Conservation (phyloP, 2,329 filamentous ascomycete genomes). For the Talaromyces sp. region DNA sequence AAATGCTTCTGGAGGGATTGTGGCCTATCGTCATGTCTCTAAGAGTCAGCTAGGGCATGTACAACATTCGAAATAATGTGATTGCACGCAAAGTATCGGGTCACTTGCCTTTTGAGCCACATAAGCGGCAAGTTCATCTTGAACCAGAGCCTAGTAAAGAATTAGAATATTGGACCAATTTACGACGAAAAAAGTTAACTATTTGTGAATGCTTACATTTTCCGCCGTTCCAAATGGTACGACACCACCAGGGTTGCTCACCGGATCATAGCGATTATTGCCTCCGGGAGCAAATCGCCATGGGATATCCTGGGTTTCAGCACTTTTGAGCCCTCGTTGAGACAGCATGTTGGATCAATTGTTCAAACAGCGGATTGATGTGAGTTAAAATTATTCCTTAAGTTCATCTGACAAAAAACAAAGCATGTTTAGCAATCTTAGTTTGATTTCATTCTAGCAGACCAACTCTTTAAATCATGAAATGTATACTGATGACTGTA, state of each 20-base stretch:
- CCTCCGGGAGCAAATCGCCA: constrained; percentile 3
- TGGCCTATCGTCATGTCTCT: not conserved
- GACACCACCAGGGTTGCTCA: not conserved
- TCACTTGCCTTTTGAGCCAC: constrained; percentile 30
- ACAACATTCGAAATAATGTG: not conserved
- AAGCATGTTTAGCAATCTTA: not conserved
- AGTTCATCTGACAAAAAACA: not conserved
- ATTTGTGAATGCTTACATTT: not conserved
- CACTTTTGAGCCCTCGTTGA: constrained; percentile 1
- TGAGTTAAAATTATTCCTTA: not conserved
- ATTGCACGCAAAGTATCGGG: not conserved
- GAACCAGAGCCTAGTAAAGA: constrained; percentile 27
- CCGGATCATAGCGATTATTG: not conserved
- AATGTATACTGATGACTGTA: not conserved
- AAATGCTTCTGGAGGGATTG: constrained; percentile 21
- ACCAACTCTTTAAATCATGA: not conserved
- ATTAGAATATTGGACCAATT: not conserved
- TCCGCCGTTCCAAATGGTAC: constrained; percentile 4
- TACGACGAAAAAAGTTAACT: not conserved
- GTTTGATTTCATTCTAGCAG: not conserved
- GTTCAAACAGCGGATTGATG: not conserved
- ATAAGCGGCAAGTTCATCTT: constrained; percentile 33
- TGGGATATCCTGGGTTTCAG: not conserved
- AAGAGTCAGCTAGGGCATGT: not conserved
- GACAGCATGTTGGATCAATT: not conserved